Base-by-base conservation (phyloP, 2,329 filamentous ascomycete genomes). In the Verticillium isaacii region DNA sequence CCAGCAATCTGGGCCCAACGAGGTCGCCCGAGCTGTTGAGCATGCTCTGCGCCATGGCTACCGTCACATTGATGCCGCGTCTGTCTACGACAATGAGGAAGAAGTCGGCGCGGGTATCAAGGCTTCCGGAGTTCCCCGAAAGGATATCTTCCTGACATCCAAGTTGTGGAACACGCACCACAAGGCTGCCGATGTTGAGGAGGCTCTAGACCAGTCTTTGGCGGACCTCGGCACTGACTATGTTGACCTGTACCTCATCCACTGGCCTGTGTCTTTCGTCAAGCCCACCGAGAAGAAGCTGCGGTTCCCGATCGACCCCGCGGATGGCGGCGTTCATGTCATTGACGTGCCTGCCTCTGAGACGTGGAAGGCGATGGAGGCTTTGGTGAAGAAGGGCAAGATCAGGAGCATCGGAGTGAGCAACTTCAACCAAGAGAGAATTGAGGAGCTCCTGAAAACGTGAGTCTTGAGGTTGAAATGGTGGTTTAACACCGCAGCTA, bases 291-390 rank as follows among this genome's bases (percentile, higher is more conserved):
- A 79, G 60, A 67, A 77, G 69, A 71, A 73, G 59, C 76, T 76
- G 66, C 78, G 80, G 70, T 69, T 68, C 59, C 70, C 71, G 23
- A 66, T 82, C 34, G 78, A 80, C 19, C 62, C 77, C 2, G 78
- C 79, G 45, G 79, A 78, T 61, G 80, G 78, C 67, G 80, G 80
- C 64, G 65, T 82, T n/a, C 62, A 68, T 32, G 68, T 72, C 55
- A 68, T 69, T 11, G 67, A 73, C 23, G 67, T 73, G 9, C 67
- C 69, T 67, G 77, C 81, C 67, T 76, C 84, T 71, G 80, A 88
- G 72, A 89, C 86, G 23, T 86, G 84, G 84, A 76, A 79, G 50
- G 83, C 83, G 56, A 85, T 89, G 84, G 86, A 89, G 73, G 78
- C 78, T 62, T 73, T 87, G n/a, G 75, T 83, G 8, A 72, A 74